Evolutionary conservation across 345 rosid genomes (phyloP).

Genomic region (Gossypium herbaceum): DNA sequence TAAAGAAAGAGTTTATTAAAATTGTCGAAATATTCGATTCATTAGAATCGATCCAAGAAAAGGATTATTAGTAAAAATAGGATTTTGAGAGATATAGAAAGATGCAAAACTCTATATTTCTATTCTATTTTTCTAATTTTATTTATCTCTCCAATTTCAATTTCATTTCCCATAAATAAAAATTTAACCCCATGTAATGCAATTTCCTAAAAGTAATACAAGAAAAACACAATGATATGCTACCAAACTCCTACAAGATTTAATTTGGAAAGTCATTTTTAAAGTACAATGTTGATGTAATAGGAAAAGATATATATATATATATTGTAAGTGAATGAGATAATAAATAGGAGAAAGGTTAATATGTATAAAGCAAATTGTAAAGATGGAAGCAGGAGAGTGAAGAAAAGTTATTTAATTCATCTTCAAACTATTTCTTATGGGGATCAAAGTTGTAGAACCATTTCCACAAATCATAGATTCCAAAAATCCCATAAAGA

Average conservation of each 20-base stretch:
- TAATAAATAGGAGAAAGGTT: neutral
- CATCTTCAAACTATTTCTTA: slow-evolving; percentile 20
- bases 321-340: neutral
- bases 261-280: neutral
- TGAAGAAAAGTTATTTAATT: neutral
- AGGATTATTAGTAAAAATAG: no score
- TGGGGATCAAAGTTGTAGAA: slow-evolving; percentile 1
- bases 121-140: no score
- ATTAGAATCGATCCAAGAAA: no score
- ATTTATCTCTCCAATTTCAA: no score
- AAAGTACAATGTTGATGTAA: neutral
- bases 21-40: no score
- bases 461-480: slow-evolving; percentile 26
- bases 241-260: slow-evolving; percentile 17
- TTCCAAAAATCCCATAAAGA: slow-evolving; percentile 16
- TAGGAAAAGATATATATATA: neutral
- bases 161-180: no score
- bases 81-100: no score
- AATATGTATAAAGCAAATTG: neutral
- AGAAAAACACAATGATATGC: slow-evolving; percentile 9
- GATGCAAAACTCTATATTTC: no score
- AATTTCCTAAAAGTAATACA: slow-evolving; percentile 30
- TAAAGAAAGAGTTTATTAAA: no score
- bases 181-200: neutral
- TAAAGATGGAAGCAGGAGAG: neutral